Evolutionary conservation across 352 stramenopile species (phyloP).

Genomic region (Globisporangium parvum): DNA sequence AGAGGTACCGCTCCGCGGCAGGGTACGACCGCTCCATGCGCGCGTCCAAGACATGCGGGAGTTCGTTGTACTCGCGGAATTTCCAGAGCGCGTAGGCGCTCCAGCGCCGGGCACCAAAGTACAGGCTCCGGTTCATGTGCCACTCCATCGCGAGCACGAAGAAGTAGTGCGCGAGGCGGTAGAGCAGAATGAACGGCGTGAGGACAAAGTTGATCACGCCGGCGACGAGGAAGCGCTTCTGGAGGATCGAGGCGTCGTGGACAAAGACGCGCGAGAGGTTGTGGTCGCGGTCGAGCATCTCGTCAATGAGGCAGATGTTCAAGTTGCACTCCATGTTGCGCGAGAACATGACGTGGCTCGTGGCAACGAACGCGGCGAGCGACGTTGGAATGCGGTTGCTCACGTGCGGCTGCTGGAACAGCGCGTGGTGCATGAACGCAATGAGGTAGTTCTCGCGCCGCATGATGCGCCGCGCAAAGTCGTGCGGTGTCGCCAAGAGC

Average conservation of each 20-base stretch:
- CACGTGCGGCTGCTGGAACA: constrained; percentile 88
- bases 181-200: constrained; percentile 96
- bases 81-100: constrained; percentile 85
- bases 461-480: constrained; percentile 96
- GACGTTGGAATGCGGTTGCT: constrained; percentile 38
- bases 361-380: constrained; percentile 62
- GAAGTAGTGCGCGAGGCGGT: constrained; percentile 96
- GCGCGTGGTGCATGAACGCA: constrained; percentile 93
- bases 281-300: constrained; percentile 91
- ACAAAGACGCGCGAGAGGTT: constrained; percentile 87
- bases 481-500: constrained; percentile 71
- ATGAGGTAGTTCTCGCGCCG: constrained; percentile 98
- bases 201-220: constrained; percentile 93
- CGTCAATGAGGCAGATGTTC: constrained; percentile 94
- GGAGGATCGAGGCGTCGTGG: constrained; percentile 87
- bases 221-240: constrained; percentile 91
- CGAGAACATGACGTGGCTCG: constrained; percentile 79
- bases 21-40: constrained; percentile 90
- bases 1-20: constrained; percentile 90
- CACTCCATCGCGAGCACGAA: constrained; percentile 96
- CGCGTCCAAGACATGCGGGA: constrained; percentile 95
- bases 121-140: constrained; percentile 86
- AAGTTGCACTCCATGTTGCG: constrained; percentile 93
- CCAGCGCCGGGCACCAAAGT: constrained; percentile 95
- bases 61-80: constrained; percentile 98